Base-by-base conservation (phyloP, 169 alveolate genomes). In the Cryptosporidium ryanae region DNA sequence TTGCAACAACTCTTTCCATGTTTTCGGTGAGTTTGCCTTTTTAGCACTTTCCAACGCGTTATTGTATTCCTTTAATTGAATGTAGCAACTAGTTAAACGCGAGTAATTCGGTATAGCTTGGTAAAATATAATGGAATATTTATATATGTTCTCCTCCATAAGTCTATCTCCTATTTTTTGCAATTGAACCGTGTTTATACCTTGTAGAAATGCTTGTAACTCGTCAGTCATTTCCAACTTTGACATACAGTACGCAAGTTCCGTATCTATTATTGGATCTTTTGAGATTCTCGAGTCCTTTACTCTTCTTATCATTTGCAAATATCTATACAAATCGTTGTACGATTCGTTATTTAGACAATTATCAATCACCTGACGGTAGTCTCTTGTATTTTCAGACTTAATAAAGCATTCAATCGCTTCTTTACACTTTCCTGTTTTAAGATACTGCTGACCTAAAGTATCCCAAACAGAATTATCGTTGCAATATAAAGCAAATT, bases 11-110 rank as follows among this genome's bases (percentile, higher is more conserved):
- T 91, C 87, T 64, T 76, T 76, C 98, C 98, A 96, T 38, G 96
- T 95, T 95, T 97, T 98, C 27, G 99, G 99, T 67, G 97, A 98
- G 91, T 97, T 97, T 46, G 99, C 99, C 91, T 97, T 97, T 94
- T 97, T 95, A 27, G 99, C 99, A 43, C 99, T 98, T 65, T 98
- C 99, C 50, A 97, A 96, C 2, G 99, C 99, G 82, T 95, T 96
- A 57, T 95, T 92, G 90, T 94, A 97, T 83, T 97, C 97, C 91
- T 95, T 97, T 70, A 98, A 92, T 63, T 96, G 95, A 38, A 98
- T 97, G 84, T 94, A 93, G 89, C 99, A 97, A 59, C 97, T 91
- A 23, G 99, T 99, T 61, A 99, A 94, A 92, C 97, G 97, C 82
- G 98, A 97, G 91, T 97, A 95, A 93, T 99, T 98, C 31, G 99